Evolutionary conservation across 2,329 filamentous ascomycete species (phyloP), one percentile per base, ranked within the genome.

Genomic region (Cercospora zeae-maydis): DNA sequence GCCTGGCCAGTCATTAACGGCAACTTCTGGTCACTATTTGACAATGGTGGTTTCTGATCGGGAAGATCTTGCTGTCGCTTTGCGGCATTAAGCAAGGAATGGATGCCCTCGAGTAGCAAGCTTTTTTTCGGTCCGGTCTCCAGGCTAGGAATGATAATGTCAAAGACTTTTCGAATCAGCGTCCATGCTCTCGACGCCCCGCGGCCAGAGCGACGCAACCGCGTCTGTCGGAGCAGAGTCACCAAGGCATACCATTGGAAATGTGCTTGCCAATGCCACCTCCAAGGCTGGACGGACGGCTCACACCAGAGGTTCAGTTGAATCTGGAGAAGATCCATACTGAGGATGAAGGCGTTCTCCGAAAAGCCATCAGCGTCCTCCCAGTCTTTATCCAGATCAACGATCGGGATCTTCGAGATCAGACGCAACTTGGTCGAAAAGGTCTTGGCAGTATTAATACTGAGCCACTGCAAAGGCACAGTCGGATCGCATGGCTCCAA

Each of bases 211-310:
- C 64, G 62, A 9, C 69, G 67, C 37, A 70, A 36, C 21, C 69
- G 63, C 9, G 67, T 71, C 31, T 72, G 70, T 5, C 68, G 67
- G 8, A 72, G 61, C 16, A 72, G 57, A 39, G 59, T 67, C 9
- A 67, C 68, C 10, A 72, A 52, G 5, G 69, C 69, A 63, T 70
- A 72, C 70, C 70, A 72, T 49, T 71, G 70, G 54, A 71, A 71
- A 30, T 68, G 67, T 3, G 66, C 67, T 54, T 67, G 64, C 69
- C 69, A 72, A 37, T 71, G 69, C 70, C 70, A 72, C 27, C 63
- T 64, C 70, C 70, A 72, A 34, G 65, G 68, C 39, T 68, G 69
- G 9, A 72, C 61, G 27, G 64, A 62, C 10, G 70, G 69, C 51
- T 71, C 69, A 10, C 60, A 66, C 67, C 68, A 70, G 24, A 72